Evolutionary conservation across 2,329 filamentous ascomycete genomes (phyloP), one percentile per base, ranked within the genome.

Genomic region (Mycosphaerella sp.): DNA sequence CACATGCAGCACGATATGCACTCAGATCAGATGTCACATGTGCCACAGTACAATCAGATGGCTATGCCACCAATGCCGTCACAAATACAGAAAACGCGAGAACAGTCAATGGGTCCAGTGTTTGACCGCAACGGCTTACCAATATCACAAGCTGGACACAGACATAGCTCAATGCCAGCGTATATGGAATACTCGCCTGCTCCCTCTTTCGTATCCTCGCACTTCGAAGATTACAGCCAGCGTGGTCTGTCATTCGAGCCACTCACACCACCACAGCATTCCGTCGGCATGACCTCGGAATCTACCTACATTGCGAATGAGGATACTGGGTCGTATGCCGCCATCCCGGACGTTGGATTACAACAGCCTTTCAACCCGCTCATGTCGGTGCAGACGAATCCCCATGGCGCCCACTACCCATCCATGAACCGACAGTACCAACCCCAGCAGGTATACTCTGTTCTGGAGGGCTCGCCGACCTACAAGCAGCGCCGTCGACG

Each of bases 101-200:
- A 97, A 71, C 81, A 85, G 68, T 91, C 95, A 59, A 94, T 84
- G 69, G 78, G 72, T 52, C 67, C 70, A 56, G 84, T 87, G 55
- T 96, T 94, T 75, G 93, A 94, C 71, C 88, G 93, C 66, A 94
- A 93, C 65, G 89, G 89, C 62, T 84, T 95, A 50, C 87, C 90
- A 1, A 79, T 96, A 58, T 79, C 82, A 36, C 87, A 90, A 66
- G 77, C 85, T 46, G 89, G 95, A 72, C 88, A 95, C 70, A 86
- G 93, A 51, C 91, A 97, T 72, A 87, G 90, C 55, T 98, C 93
- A n/a, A 96, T 98, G 89, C 93, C 93, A 44, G 87, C 89, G 16
- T 98, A 95, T 69, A 85, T 97, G 70, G 93, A 98, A 72, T 98
- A 97, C 75, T 98, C 93, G 13, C 93, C 93, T 47, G 93, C 93